Base-by-base conservation (phyloP, 768 basidiomycete species). In the Lactarius hatsudake region DNA sequence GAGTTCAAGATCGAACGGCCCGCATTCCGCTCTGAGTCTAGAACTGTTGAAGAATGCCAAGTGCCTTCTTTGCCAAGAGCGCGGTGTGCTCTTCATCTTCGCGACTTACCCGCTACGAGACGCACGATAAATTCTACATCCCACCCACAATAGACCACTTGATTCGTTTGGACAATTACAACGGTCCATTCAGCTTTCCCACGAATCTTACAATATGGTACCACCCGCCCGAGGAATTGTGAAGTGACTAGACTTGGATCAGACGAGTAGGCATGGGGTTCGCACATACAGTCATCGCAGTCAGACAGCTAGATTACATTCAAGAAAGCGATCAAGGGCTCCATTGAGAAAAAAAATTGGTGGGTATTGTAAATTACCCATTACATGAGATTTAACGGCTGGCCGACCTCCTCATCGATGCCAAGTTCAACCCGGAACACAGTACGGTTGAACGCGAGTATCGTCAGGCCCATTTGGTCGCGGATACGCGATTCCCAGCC, bases 401-500 rank as follows among this genome's bases (percentile, higher is more conserved):
- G 34, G 10, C 64, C 18, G 36, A 66, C 72, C 65, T 76, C 75
- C 66, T 76, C 75, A 65, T 71, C 65, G 59, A 77, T 73, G 40
- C 74, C 74, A 9, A 77, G 66, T 67, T 77, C 78, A 30, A 78
- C 73, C 6, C 57, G 63, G 42, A 74, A 20, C 13, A 73, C 74
- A 2, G 76, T 76, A 34, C 9, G 65, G 72, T 91, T 89, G 78
- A 90, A 84, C 10, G 74, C 73, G 15, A 77, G 56, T 10, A 92
- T 76, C 0, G 90, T 90, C 43, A 91, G 75, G 0, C 91, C 90
- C 62, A 81, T 77, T 0, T 77, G 83, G 42, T 80, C 76, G 26
- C 82, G 79, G 38, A 85, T 75, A 18, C 82, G 77, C 0, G 90
- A 81, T 73, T 91, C 89, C 88, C 89, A 93, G 26, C 85, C 85